Evolutionary conservation across 202 grass and related monocot genomes (phyloP).

Genomic region (Carex arenaria): DNA sequence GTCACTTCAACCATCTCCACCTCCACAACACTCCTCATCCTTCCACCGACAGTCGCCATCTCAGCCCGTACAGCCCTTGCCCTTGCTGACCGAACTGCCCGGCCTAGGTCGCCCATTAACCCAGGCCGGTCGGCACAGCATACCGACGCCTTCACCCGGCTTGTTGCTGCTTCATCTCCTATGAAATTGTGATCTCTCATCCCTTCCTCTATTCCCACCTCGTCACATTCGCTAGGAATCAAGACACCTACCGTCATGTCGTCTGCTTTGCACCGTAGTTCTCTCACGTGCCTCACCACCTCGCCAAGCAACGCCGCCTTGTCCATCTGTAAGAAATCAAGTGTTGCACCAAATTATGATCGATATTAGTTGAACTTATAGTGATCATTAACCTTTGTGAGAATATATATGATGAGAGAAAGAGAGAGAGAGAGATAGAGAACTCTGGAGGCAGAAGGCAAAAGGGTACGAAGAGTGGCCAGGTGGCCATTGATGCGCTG

Average conservation of each 20-base stretch:
- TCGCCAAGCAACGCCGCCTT: slow-evolving; percentile 91
- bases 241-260: slow-evolving; percentile 40
- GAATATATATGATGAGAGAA: background rate
- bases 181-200: background rate
- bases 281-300: slow-evolving; percentile 85
- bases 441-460: slow-evolving; percentile 87
- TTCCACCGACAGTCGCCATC: slow-evolving; percentile 74
- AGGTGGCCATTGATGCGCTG: slow-evolving; percentile 98
- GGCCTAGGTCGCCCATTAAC: slow-evolving; percentile 73
- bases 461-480: slow-evolving; percentile 80
- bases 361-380: background rate
- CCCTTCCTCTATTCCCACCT: slow-evolving; percentile 61
- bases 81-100: slow-evolving; percentile 63
- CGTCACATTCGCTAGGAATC: slow-evolving; percentile 67
- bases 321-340: slow-evolving; percentile 59
- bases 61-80: slow-evolving; percentile 72
- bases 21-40: slow-evolving; percentile 68
- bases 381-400: background rate
- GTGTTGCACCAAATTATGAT: background rate
- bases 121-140: slow-evolving; percentile 88
- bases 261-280: slow-evolving; percentile 52
- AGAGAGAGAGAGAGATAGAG: background rate
- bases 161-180: slow-evolving; percentile 19
- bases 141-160: slow-evolving; percentile 61
- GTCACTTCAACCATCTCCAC: slow-evolving; percentile 40